Conservation (phyloP, 495 filamentous ascomycete genomes). For the Podospora australis region DNA sequence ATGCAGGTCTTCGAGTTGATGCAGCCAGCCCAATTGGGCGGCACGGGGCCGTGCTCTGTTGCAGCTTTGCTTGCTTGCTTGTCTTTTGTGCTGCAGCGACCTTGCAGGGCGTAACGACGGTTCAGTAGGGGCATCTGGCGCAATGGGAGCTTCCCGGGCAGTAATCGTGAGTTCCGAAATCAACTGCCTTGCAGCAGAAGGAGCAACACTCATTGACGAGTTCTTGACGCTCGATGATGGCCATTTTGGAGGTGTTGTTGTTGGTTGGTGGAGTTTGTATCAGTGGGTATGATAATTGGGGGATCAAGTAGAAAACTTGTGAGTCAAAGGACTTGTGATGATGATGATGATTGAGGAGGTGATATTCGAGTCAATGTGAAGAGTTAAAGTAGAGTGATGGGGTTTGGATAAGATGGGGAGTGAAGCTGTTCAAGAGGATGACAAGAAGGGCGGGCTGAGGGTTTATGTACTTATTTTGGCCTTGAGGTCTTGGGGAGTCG, state of each 20-base stretch:
- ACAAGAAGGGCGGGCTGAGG: too few species aligned
- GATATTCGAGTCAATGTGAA: too few species aligned
- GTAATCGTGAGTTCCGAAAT: slow-evolving; percentile 48
- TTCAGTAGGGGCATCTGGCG: slow-evolving; percentile 40
- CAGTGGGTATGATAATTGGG: neutral
- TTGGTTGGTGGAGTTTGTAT: neutral
- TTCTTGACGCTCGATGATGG: slow-evolving; percentile 37
- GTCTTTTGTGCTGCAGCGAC: neutral
- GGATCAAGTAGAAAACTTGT: neutral
- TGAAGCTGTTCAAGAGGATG: neutral
- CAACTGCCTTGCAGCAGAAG: slow-evolving; percentile 47
- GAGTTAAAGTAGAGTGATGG: neutral
- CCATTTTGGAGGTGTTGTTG: slow-evolving; percentile 29
- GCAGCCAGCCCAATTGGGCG: slow-evolving; percentile 24
- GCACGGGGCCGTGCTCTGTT: too few species aligned
- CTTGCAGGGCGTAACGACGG: neutral
- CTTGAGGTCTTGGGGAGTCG: too few species aligned
- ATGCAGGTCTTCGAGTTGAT: too few species aligned
- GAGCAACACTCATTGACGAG: slow-evolving; percentile 48
- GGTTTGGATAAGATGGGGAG: neutral
- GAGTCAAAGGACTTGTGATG: neutral
- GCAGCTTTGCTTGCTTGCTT: neutral
- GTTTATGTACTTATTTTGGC: too few species aligned
- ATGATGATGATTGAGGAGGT: neutral
- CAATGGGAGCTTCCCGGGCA: slow-evolving; percentile 39